These are phyloP conservation scores for Pseudozyma tsukubaensis DNA, from an alignment of 1,284 basidiomycete genomes.

Conservation along the genomic window DNA sequence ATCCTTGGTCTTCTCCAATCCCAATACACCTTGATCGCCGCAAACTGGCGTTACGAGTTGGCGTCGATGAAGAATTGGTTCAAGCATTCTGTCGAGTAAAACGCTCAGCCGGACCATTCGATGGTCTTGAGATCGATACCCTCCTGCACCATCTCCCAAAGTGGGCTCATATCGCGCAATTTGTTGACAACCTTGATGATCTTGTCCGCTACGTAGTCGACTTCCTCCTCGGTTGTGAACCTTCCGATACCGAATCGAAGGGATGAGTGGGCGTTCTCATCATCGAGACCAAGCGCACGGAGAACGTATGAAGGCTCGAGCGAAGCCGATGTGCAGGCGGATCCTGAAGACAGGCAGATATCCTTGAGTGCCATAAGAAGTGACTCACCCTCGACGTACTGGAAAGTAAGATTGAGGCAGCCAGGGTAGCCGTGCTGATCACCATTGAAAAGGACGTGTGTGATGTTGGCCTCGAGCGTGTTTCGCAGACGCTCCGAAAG, in stretches of 20 bases:
- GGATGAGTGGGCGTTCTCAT: slow-evolving; percentile 99
- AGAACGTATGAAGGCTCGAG: slow-evolving; percentile 98
- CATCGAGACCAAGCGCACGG: slow-evolving; percentile 89
- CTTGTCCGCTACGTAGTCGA: slow-evolving; percentile 92
- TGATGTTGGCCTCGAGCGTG: slow-evolving; percentile 84
- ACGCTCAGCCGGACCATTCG: slow-evolving; percentile 79
- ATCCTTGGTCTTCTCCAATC: no score
- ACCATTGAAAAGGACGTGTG: slow-evolving; percentile 93
- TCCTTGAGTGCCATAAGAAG: slow-evolving; percentile 98
- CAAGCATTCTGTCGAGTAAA: no score
- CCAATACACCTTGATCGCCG: no score
- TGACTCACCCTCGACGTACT: slow-evolving; percentile 97
- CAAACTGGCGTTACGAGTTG: no score
- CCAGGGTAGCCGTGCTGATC: slow-evolving; percentile 76
- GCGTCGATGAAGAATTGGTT: no score
- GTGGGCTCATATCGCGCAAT: slow-evolving; percentile 76
- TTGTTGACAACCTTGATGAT: slow-evolving; percentile 85
- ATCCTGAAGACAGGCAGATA: slow-evolving; percentile 95
- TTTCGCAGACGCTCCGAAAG: slow-evolving; percentile 86
- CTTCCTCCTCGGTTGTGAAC: slow-evolving; percentile 96
- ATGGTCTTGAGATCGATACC: slow-evolving; percentile 94
- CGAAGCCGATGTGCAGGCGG: slow-evolving; percentile 97
- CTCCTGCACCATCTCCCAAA: slow-evolving; percentile 69
- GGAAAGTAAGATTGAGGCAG: slow-evolving; percentile 94
- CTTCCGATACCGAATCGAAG: slow-evolving; percentile 97